These are phyloP conservation scores for Penicillium cataractarum DNA, from an alignment of 495 filamentous ascomycete species.

Conservation along the genomic window DNA sequence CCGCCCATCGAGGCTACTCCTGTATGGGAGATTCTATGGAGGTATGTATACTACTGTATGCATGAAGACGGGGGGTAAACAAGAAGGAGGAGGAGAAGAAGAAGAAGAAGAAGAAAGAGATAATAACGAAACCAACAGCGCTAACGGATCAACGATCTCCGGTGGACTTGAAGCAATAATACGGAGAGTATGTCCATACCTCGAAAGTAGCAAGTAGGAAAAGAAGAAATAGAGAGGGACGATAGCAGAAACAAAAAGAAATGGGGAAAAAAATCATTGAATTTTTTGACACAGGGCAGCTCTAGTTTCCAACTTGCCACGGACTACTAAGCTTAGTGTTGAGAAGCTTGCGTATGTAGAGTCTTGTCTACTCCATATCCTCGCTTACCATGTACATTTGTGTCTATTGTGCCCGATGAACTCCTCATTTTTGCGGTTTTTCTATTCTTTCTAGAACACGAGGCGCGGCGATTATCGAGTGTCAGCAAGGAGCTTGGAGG, in stretches of 20 bases:
- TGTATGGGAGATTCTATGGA: too few relatives aligned
- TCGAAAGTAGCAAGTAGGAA: not conserved
- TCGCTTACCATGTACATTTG: constrained; percentile 2
- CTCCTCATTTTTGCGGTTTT: not conserved
- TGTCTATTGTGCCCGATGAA: not conserved
- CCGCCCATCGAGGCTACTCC: constrained; percentile 13
- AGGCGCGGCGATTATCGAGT: constrained; percentile 3
- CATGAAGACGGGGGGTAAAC: not conserved
- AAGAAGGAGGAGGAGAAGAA: not conserved
- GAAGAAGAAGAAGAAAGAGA: constrained; percentile 2
- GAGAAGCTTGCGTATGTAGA: not conserved
- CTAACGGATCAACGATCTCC: constrained; percentile 1
- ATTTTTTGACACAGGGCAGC: not conserved
- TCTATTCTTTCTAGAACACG: constrained; percentile 4
- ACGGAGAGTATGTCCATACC: not conserved
- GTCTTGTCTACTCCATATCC: not conserved
- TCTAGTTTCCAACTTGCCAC: not conserved
- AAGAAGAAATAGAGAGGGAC: not conserved
- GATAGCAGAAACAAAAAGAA: not conserved
- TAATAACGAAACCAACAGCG: not conserved
- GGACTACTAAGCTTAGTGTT: not conserved
- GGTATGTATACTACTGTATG: not conserved
- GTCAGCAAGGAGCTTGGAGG: constrained; percentile 5
- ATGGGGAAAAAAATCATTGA: not conserved
- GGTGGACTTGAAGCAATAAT: constrained; percentile 2